phyloP scores from a whole-genome alignment of 2,329 filamentous ascomycete genomes.

The Achaetomium macrosporum region DNA sequence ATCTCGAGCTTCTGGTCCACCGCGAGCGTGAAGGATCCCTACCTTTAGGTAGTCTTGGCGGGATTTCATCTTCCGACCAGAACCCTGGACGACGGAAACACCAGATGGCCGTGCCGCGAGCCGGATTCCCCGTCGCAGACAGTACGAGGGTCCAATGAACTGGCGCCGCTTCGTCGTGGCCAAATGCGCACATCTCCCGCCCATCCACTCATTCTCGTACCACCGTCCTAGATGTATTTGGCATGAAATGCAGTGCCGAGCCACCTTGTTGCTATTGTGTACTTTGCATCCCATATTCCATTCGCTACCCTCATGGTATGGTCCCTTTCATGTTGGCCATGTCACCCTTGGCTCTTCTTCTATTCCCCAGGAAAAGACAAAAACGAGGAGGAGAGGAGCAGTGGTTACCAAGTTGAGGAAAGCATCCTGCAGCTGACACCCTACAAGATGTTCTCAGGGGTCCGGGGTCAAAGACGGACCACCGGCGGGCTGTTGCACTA shows the following conservation, averaged over 20 bases:
- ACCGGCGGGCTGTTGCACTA: not conserved
- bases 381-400: not conserved
- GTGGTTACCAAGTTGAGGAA: not conserved
- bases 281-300: no score
- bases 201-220: not conserved
- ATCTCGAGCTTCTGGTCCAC: no score
- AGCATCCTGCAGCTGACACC: not conserved
- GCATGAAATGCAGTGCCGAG: no score
- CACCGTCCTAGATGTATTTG: no score
- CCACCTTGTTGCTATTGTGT: no score
- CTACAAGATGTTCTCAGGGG: not conserved
- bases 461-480: not conserved
- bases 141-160: conserved; percentile 14
- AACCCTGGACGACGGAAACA: not conserved
- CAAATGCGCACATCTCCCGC: not conserved
- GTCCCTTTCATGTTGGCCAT: no score
- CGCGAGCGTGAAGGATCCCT: no score
- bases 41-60: no score
- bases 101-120: conserved; percentile 7
- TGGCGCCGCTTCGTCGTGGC: conserved; percentile 6
- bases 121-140: conserved; percentile 3
- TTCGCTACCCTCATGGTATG: no score
- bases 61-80: no score
- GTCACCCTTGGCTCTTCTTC: not conserved
- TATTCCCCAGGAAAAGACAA: not conserved